Evolutionary conservation across 441 rosid genomes (phyloP).

Genomic region (Populus hybrid): DNA sequence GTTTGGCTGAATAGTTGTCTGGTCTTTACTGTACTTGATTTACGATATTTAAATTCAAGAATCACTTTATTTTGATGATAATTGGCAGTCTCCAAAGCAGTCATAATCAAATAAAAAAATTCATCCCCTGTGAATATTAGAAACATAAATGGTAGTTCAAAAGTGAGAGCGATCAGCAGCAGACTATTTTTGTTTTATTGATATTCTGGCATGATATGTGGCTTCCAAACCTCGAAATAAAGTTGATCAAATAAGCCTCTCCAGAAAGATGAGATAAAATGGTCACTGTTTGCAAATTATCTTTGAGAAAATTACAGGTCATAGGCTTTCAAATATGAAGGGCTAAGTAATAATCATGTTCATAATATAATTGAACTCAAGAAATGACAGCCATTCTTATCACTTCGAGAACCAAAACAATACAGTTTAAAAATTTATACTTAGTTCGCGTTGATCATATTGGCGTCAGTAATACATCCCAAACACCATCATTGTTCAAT

Average conservation of each 20-base stretch:
- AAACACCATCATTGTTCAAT: neutral
- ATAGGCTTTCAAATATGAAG: neutral
- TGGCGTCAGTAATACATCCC: neutral
- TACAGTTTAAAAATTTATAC: neutral
- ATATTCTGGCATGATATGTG: no score
- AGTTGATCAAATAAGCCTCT: neutral
- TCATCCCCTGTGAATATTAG: no score
- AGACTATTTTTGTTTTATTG: no score
- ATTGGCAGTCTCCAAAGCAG: no score
- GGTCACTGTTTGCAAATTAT: neutral
- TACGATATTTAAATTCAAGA: neutral
- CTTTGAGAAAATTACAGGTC: neutral
- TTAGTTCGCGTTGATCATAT: neutral
- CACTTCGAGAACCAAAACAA: no score
- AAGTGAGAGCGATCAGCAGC: no score
- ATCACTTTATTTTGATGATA: neutral
- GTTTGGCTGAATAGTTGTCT: neutral
- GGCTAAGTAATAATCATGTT: neutral
- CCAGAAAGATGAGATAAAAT: neutral
- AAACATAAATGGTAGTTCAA: no score
- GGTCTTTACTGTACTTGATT: neutral
- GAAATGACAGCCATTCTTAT: no score
- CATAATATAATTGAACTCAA: no score
- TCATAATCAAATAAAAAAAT: no score
- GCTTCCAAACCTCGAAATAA: no score